phyloP scores from a whole-genome alignment of 176 grass and related monocot genomes.

The Phragmites australis region DNA sequence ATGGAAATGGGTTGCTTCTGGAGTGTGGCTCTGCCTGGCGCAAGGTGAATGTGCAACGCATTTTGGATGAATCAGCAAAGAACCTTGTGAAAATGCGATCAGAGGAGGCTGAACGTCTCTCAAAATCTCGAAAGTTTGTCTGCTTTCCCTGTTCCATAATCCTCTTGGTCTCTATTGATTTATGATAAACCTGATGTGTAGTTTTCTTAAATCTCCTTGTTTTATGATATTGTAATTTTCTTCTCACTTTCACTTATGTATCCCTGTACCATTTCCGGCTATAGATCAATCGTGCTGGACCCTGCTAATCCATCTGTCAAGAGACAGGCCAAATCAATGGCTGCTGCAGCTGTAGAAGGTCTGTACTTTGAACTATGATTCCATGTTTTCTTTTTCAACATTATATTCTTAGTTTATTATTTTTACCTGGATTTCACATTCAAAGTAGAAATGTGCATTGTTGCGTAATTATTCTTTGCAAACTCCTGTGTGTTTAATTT shows the following conservation, averaged over 20 bases:
- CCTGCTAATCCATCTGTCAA: slow-evolving; percentile 95
- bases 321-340: slow-evolving; percentile 94
- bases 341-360: slow-evolving; percentile 88
- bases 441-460: slow-evolving; percentile 29
- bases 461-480: not conserved
- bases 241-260: not conserved
- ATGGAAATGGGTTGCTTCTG: slow-evolving; percentile 82
- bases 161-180: slow-evolving; percentile 34
- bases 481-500: not conserved
- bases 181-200: slow-evolving; percentile 23
- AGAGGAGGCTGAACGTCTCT: slow-evolving; percentile 85
- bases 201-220: not conserved
- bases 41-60: slow-evolving; percentile 90
- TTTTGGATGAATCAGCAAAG: slow-evolving; percentile 95
- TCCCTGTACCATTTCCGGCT: slow-evolving; percentile 30
- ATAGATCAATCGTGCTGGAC: slow-evolving; percentile 87
- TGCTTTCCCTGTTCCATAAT: slow-evolving; percentile 50
- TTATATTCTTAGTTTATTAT: slow-evolving; percentile 20
- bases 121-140: slow-evolving; percentile 93
- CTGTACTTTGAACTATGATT: slow-evolving; percentile 42
- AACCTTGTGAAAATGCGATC: slow-evolving; percentile 96
- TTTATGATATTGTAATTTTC: slow-evolving; percentile 32
- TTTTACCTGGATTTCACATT: slow-evolving; percentile 9
- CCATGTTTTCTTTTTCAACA: slow-evolving; percentile 34
- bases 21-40: slow-evolving; percentile 87